Percentiles rank a stretch among this genome's conserved stretches.
phyloP scores from a whole-genome alignment of 2,329 filamentous ascomycete genomes.

The Sclerotinia sclerotiorum region DNA sequence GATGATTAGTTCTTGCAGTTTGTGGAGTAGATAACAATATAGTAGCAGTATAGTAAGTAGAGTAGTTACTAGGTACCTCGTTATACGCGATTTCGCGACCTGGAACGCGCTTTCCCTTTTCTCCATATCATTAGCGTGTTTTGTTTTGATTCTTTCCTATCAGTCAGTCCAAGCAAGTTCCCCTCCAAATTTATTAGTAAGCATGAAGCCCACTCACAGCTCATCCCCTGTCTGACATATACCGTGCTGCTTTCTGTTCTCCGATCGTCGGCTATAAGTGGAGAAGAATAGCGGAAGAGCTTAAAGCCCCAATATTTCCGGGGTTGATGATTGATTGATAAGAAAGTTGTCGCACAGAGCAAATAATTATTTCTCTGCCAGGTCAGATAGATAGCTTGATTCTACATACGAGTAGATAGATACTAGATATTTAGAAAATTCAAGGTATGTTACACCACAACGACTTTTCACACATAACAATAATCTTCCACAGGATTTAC shows the following conservation, averaged over 20 bases:
- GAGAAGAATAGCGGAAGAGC: constrained; percentile 11
- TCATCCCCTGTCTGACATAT: background rate
- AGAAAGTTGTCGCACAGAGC: constrained; percentile 1
- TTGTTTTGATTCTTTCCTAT: background rate
- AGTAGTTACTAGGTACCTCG: too few species aligned
- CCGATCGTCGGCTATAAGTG: constrained; percentile 19
- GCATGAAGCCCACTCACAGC: too few species aligned
- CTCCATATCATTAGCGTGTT: constrained; percentile 4
- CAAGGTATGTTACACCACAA: constrained; percentile 3
- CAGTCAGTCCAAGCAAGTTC: too few species aligned
- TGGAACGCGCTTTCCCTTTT: constrained; percentile 7
- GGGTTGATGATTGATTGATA: constrained; percentile 4
- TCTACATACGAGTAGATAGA: background rate
- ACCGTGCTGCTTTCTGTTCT: background rate
- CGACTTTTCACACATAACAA: background rate
- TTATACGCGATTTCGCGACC: background rate
- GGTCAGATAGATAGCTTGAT: background rate
- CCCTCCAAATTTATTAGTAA: background rate
- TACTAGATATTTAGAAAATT: background rate
- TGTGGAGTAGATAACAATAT: background rate
- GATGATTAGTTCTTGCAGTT: constrained; percentile 15
- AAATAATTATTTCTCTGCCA: constrained; percentile 10
- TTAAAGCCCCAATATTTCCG: background rate
- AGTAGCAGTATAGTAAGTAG: too few species aligned
- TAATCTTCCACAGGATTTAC: background rate